Evolutionary conservation across 208 protist species (phyloP).

Genomic region (Lotmaria passim): DNA sequence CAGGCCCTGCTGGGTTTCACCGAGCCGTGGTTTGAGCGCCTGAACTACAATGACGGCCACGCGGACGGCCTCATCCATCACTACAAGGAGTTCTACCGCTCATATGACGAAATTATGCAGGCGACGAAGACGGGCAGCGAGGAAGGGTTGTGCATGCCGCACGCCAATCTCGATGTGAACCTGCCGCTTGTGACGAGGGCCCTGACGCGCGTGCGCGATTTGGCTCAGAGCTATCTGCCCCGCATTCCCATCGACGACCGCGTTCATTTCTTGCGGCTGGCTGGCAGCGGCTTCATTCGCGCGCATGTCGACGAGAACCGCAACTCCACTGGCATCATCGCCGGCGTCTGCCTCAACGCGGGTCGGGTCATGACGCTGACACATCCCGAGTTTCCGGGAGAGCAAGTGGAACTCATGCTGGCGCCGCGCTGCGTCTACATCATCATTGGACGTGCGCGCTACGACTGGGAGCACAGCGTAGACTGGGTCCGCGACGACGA

Average conservation of each 20-base stretch:
- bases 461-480: conserved; percentile 87
- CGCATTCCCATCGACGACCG: conserved; percentile 84
- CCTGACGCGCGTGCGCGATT: conserved; percentile 41
- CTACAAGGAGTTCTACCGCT: conserved; percentile 90
- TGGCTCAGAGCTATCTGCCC: conserved; percentile 59
- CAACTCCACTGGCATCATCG: conserved; percentile 86
- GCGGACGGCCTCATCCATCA: conserved; percentile 85
- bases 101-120: conserved; percentile 56
- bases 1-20: conserved; percentile 55
- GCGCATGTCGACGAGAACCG: conserved; percentile 80
- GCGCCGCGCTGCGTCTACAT: conserved; percentile 78
- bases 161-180: conserved; percentile 30
- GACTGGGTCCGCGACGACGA: conserved; percentile 79
- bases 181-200: conserved; percentile 41
- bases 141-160: conserved; percentile 25
- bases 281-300: conserved; percentile 83
- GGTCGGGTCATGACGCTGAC: conserved; percentile 87
- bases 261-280: conserved; percentile 80
- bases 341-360: conserved; percentile 64
- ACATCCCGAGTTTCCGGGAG: conserved; percentile 60
- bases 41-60: conserved; percentile 76
- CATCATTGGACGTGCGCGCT: conserved; percentile 71
- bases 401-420: conserved; percentile 78
- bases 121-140: conserved; percentile 21
- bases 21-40: conserved; percentile 77